Base-by-base conservation (phyloP, 305 asterid species). In the Nicotiana rustica region DNA sequence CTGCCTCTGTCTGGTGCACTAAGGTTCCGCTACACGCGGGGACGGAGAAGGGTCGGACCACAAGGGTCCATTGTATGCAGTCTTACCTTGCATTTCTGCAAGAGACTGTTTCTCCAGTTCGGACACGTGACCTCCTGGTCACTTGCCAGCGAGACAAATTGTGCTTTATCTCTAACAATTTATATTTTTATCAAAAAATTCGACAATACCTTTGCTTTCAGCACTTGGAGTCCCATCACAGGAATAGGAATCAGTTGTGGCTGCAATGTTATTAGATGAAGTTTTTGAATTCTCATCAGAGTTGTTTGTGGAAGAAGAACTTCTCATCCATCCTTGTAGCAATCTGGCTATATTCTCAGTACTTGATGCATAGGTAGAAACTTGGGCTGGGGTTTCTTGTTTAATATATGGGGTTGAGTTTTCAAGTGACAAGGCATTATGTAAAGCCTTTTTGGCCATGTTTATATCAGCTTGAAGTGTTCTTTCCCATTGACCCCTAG, bases 391-490 rank as follows among this genome's bases (percentile, higher is more conserved):
- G 6, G 21, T 56, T 52, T 62, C 73, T 38, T 14, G 71, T n/a
- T 65, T 61, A 21, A 61, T 62, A 35, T 17, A n/a, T 17, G 38
- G 31, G 82, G 60, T 38, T 64, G n/a, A 70, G 77, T 71, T 83
- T 10, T 88, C 92, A 8, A 86, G 33, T n/a, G 97, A 79, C 5
- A 94, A 21, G 1, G 99, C 99, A 35, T 92, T 97, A 6, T 88
- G 89, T 31, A 95, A 92, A 86, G 99, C 99, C 81, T 92, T 97
- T 85, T 93, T 94, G 83, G 99, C 97, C 0, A 93, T 94, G 85
- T 83, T 84, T 82, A 95, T 94, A 78, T 94, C 94, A 2, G 92
- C 82, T 15, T 94, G 99, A 5, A 95, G 92, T 80, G 91, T 88
- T 55, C 88, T 89, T 88, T 95, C 99, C 99, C 99, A 95, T 79